Base-by-base conservation (phyloP, 441 rosid species). In the Populus hybrid region DNA sequence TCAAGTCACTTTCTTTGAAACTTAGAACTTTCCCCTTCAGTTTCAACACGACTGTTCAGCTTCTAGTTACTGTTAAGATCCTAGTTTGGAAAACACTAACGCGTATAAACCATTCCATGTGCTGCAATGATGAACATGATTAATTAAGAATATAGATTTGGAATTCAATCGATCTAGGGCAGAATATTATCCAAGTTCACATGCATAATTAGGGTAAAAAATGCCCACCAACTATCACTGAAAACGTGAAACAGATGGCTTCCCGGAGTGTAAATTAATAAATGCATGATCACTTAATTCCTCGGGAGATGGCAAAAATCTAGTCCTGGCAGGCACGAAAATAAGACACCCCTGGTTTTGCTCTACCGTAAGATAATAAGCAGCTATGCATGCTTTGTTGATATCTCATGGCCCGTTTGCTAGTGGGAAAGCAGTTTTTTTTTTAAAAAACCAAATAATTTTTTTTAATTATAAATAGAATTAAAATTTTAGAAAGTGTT, bases 1-100 rank as follows among this genome's bases (percentile, higher is more conserved):
- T 8, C 3, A 61, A 59, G 38, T 59, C 73, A 57, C 63, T 66
- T 30, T 34, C 54, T 77, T 69, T 32, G 32, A 69, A 16, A 59
- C 61, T 70, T 61, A 70, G 40, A 63, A 70, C 73, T 36, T 78
- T 67, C 66, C 23, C 68, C 35, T n/a, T 65, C 36, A 38, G 67
- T 66, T 66, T 66, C 78, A 10, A 32, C n/a, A 46, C 8, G 28
- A 1, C 6, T 72, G 10, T 20, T 18, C 8, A 12, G 28, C 23
- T 24, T 35, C 24, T 69, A 61, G 57, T 34, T 68, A 14, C 35
- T 18, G 3, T 77, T 14, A 12, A 2, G 16, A 70, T 77, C 70
- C 74, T 59, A 35, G 23, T 54, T 50, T 34, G 21, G 57, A 11
- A 30, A 54, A n/a, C 12, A 6, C 6, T 70, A 36, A 24, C 11